A percentile compares a stretch with the other conserved stretches of the same genome.
These are phyloP conservation scores for Pyricularia sp. DNA, from an alignment of 2,329 filamentous ascomycete species.

Conservation along the genomic window DNA sequence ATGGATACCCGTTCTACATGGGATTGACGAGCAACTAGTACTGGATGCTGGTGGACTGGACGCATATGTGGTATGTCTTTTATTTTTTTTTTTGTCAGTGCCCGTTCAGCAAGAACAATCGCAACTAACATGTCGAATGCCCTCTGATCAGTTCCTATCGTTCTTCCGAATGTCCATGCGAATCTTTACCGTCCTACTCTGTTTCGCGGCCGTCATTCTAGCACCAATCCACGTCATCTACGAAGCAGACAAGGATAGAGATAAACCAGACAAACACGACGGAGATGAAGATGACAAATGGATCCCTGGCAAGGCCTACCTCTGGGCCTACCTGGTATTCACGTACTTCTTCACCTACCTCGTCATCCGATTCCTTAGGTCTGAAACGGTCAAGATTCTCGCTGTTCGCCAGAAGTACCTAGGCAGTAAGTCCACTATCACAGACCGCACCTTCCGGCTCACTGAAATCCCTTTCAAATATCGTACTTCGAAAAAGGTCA, in stretches of 20 bases:
- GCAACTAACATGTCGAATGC: not conserved
- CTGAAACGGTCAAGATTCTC: constrained; percentile 76
- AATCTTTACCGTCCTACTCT: constrained; percentile 64
- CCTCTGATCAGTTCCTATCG: constrained; percentile 51
- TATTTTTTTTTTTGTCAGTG: not conserved
- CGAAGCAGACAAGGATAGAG: constrained; percentile 7
- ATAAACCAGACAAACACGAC: not conserved
- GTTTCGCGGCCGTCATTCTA: constrained; percentile 71
- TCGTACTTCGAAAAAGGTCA: constrained; percentile 70
- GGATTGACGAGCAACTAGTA: constrained; percentile 77
- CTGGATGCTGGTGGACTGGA: constrained; percentile 83
- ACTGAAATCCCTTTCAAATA: constrained; percentile 76
- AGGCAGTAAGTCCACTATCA: constrained; percentile 87
- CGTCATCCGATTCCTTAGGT: constrained; percentile 69
- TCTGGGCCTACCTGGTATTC: constrained; percentile 93
- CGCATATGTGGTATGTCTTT: constrained; percentile 64
- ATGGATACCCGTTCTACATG: constrained; percentile 81
- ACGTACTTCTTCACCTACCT: constrained; percentile 82
- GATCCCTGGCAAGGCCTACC: constrained; percentile 36
- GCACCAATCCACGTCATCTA: constrained; percentile 73
- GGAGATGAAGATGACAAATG: constrained; percentile 16
- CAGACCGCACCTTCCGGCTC: constrained; percentile 82
- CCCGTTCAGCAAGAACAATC: not conserved
- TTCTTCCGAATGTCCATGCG: constrained; percentile 95
- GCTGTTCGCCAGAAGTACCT: constrained; percentile 79